A percentile compares a stretch with the other conserved stretches of the same genome.
phyloP scores from a whole-genome alignment of 1,284 basidiomycete species.

The Porogramme epimiltina region DNA sequence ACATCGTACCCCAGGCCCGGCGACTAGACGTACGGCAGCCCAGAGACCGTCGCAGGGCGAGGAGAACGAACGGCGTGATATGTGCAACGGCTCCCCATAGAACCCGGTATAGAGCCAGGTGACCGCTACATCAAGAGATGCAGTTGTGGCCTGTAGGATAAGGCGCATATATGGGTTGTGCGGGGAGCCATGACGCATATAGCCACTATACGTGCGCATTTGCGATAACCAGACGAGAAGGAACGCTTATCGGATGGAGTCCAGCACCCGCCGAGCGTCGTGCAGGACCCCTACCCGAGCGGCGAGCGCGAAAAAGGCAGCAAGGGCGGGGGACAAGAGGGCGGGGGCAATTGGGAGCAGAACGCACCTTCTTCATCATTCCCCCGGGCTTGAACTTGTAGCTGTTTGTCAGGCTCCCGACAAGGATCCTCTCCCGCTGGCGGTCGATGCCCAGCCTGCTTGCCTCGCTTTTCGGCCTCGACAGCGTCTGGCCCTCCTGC shows the following conservation, averaged over 20 bases:
- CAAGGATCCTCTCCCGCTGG: slow-evolving; percentile 76
- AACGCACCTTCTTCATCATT: slow-evolving; percentile 90
- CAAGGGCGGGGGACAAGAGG: neutral
- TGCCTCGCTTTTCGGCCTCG: slow-evolving; percentile 62
- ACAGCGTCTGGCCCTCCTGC: slow-evolving; percentile 51
- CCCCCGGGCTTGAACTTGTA: slow-evolving; percentile 91
- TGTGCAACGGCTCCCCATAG: neutral
- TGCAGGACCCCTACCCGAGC: neutral
- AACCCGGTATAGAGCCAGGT: neutral
- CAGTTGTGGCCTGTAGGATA: neutral
- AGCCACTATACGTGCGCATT: neutral
- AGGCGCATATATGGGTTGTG: neutral
- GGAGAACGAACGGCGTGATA: neutral
- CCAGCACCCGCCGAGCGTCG: neutral
- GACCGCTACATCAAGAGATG: no score
- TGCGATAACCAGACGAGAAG: slow-evolving; percentile 1
- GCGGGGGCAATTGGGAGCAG: neutral
- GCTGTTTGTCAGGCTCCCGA: slow-evolving; percentile 88
- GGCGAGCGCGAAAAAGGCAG: neutral
- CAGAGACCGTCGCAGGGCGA: neutral
- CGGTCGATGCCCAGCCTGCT: slow-evolving; percentile 55
- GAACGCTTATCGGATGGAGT: slow-evolving; percentile 12
- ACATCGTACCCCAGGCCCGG: neutral
- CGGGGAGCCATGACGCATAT: slow-evolving; percentile 2
- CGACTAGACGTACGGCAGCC: no score